phyloP scores from a whole-genome alignment of 2,329 filamentous ascomycete species.

The Thermomyces lanuginosus region DNA sequence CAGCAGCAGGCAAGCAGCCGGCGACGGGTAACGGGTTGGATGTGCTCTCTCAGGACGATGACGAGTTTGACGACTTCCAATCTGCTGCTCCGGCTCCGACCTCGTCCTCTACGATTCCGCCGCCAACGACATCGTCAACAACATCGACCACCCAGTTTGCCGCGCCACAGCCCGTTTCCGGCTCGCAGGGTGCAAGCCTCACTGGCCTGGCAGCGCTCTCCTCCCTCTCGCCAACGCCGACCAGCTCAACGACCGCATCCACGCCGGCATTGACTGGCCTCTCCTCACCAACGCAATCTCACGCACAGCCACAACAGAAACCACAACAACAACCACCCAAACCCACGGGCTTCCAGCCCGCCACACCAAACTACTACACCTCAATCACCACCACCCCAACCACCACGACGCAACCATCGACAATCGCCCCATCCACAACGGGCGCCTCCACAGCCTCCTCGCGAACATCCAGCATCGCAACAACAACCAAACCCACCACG shows the following conservation, averaged over 20 bases:
- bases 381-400: slow-evolving; percentile 41
- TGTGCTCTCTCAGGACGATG: slow-evolving; percentile 46
- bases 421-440: slow-evolving; percentile 10
- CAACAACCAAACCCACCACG: slow-evolving; percentile 27
- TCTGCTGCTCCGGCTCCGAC: slow-evolving; percentile 48
- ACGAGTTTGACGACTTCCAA: slow-evolving; percentile 96
- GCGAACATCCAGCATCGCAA: slow-evolving; percentile 22
- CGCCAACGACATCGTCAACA: slow-evolving; percentile 33
- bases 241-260: slow-evolving; percentile 42
- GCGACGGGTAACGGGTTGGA: slow-evolving; percentile 33
- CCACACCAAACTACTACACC: slow-evolving; percentile 88
- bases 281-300: slow-evolving; percentile 2
- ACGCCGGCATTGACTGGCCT: slow-evolving; percentile 36
- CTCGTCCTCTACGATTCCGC: slow-evolving; percentile 21
- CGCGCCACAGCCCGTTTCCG: slow-evolving; percentile 7
- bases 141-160: slow-evolving; percentile 21
- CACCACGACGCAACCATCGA: slow-evolving; percentile 15
- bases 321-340: slow-evolving; percentile 34
- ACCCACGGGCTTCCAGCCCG: slow-evolving; percentile 52
- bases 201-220: slow-evolving; percentile 65
- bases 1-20: slow-evolving; percentile 29
- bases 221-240: slow-evolving; percentile 60
- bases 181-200: slow-evolving; percentile 51
- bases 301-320: slow-evolving; percentile 5
- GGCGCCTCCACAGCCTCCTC: slow-evolving; percentile 23